Evolutionary conservation across 2,329 filamentous ascomycete genomes (phyloP).

Genomic region (Colletotrichum truncatum): DNA sequence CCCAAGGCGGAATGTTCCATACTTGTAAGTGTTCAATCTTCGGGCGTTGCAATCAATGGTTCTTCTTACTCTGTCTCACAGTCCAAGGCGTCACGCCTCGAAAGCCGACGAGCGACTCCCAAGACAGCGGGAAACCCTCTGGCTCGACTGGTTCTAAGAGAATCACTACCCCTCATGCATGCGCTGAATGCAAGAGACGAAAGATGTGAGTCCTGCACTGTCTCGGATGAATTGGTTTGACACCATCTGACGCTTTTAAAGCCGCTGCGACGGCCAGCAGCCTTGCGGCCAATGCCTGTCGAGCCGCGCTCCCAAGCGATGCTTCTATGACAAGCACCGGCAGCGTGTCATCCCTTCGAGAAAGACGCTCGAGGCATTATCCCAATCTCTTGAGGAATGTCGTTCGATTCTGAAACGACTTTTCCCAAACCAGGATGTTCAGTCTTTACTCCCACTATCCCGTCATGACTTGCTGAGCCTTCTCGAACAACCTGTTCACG

Average conservation of each 20-base stretch:
- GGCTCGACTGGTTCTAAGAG: slow-evolving; percentile 52
- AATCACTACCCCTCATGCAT: slow-evolving; percentile 70
- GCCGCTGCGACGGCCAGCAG: slow-evolving; percentile 81
- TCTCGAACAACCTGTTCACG: slow-evolving; percentile 55
- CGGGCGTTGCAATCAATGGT: neutral
- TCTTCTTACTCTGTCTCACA: slow-evolving; percentile 1
- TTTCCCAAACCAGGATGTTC: slow-evolving; percentile 66
- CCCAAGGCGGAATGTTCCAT: slow-evolving; percentile 33
- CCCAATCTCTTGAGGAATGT: slow-evolving; percentile 73
- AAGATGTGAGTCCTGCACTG: slow-evolving; percentile 68
- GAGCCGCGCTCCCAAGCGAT: slow-evolving; percentile 81
- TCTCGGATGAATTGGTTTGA: neutral
- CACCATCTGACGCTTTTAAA: slow-evolving; percentile 40
- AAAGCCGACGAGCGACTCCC: slow-evolving; percentile 28
- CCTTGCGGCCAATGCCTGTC: slow-evolving; percentile 86
- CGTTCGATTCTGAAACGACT: slow-evolving; percentile 68
- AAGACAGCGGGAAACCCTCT: slow-evolving; percentile 47
- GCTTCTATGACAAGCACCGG: slow-evolving; percentile 83
- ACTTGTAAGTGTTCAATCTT: slow-evolving; percentile 24
- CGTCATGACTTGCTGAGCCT: slow-evolving; percentile 68
- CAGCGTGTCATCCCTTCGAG: slow-evolving; percentile 80
- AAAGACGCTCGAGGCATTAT: slow-evolving; percentile 74
- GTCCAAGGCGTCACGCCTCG: slow-evolving; percentile 32
- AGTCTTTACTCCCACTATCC: slow-evolving; percentile 61
- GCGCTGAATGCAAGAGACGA: slow-evolving; percentile 79